phyloP scores from a whole-genome alignment of 2,329 filamentous ascomycete species.

The Xylaria sp. region DNA sequence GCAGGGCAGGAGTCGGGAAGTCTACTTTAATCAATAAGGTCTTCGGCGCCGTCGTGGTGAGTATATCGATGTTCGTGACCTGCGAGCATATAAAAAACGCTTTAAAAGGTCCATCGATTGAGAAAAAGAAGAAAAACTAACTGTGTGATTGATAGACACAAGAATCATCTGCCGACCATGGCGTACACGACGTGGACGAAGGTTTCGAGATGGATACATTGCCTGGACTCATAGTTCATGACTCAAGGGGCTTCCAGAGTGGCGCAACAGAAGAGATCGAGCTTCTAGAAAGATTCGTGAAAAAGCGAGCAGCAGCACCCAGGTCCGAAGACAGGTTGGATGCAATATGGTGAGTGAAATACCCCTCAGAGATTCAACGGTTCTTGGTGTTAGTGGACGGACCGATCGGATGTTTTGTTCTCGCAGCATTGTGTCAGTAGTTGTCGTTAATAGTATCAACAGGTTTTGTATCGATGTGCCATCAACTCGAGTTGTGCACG shows the following conservation, averaged over 20 bases:
- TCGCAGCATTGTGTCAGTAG: not conserved
- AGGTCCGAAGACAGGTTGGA: conserved; percentile 38
- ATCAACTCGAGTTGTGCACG: conserved; percentile 42
- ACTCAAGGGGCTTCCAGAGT: conserved; percentile 46
- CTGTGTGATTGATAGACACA: conserved; percentile 36
- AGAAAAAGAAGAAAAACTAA: conserved; percentile 8
- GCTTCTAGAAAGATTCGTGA: conserved; percentile 43
- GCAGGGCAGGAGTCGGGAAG: conserved; percentile 46
- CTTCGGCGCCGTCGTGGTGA: conserved; percentile 42
- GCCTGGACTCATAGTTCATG: conserved; percentile 46
- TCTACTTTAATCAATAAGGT: conserved; percentile 46
- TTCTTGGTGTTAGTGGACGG: not conserved
- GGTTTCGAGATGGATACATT: conserved; percentile 45
- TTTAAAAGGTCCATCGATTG: not conserved
- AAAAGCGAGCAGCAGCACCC: conserved; percentile 37
- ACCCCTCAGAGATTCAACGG: not conserved
- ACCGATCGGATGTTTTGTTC: not conserved
- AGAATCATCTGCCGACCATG: conserved; percentile 43
- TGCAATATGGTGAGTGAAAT: conserved; percentile 43
- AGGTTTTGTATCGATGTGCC: conserved; percentile 46
- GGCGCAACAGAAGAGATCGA: conserved; percentile 42
- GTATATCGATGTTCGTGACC: conserved; percentile 11
- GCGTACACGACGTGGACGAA: conserved; percentile 45
- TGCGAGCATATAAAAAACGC: not conserved
- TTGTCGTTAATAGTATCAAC: conserved; percentile 4